Base-by-base conservation (phyloP, 495 filamentous ascomycete genomes). In the Aspergillus biplanus region DNA sequence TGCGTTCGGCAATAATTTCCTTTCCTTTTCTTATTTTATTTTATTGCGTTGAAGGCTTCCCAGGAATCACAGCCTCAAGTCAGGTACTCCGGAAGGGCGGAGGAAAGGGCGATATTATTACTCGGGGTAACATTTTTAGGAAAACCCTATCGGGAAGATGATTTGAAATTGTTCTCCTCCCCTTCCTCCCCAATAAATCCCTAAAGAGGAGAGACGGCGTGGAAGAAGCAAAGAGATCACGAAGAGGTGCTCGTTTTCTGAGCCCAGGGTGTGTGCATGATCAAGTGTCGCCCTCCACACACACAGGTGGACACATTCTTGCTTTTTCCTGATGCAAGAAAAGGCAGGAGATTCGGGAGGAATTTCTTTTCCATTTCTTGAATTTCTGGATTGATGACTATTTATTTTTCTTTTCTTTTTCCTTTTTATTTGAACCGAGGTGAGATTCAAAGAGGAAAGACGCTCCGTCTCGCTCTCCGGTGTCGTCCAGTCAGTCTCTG, bases 301-400 rank as follows among this genome's bases (percentile, higher is more conserved):
- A 64, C 65, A 47, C 37, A 37, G 13, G 37, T 48, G 52, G 53
- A 54, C 59, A 58, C 58, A 64, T 67, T 61, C 46, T 68, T 65
- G 49, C 54, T 65, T 65, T 68, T 68, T 65, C 52, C 54, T 62
- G 42, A 7, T 35, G 18, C 55, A 57, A 18, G 35, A 57, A 27
- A 46, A 42, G 55, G 37, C 44, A 58, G 56, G 32, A 49, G 33
- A 13, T 12, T 34, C 39, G 8, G 39, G n/a, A 50, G 16, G 16
- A 50, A 21, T 59, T 33, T 50, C 31, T 33, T 49, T 59, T 50
- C 33, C 32, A 33, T 54, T 54, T 54, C 32, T 33, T 11, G 18
- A n/a, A 16, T 33, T 34, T 55, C 34, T 9, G 39, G 33, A 16
- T 18, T 53, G 9, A 53, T 3, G 27, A 21, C 34, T 54, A 42